Evolutionary conservation across 768 basidiomycete genomes (phyloP).

Genomic region (Amanita polypyramis): DNA sequence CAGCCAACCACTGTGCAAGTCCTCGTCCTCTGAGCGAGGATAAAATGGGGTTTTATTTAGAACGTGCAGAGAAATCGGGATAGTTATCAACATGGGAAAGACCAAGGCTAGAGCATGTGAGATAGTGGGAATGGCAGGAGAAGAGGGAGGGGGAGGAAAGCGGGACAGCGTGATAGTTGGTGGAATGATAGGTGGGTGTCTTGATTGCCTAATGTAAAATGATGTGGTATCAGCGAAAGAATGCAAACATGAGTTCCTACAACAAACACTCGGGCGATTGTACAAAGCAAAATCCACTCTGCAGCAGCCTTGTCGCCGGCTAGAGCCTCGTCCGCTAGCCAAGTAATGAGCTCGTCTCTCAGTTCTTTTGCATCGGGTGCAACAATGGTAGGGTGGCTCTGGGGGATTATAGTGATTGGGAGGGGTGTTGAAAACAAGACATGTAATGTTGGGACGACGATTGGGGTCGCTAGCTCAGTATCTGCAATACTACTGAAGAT

Average conservation of each 20-base stretch:
- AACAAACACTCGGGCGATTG: constrained; percentile 55
- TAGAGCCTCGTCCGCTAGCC: constrained; percentile 65
- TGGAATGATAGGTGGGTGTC: constrained; percentile 56
- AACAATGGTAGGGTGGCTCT: constrained; percentile 23
- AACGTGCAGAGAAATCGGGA: constrained; percentile 52
- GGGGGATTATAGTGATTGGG: constrained; percentile 27
- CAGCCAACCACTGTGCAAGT: constrained; percentile 60
- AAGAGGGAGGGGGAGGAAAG: constrained; percentile 39
- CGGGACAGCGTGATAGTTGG: constrained; percentile 51
- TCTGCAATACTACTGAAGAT: constrained; percentile 25
- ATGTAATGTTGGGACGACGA: constrained; percentile 55
- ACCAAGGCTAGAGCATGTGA: constrained; percentile 44
- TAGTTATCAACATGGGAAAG: constrained; percentile 41
- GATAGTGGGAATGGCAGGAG: constrained; percentile 33
- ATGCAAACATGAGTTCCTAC: constrained; percentile 1
- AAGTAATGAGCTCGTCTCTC: constrained; percentile 46
- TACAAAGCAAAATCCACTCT: constrained; percentile 61
- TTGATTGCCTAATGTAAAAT: constrained; percentile 42
- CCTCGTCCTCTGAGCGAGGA: constrained; percentile 64
- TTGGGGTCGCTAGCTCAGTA: constrained; percentile 25
- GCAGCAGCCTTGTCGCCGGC: constrained; percentile 61
- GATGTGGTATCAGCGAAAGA: constrained; percentile 1
- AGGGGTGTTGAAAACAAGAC: constrained; percentile 45
- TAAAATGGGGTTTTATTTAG: constrained; percentile 49
- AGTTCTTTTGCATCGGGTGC: constrained; percentile 17